A percentile compares a stretch with the other conserved stretches of the same genome.
These are phyloP conservation scores for Psilocybe cubensis DNA, from an alignment of 768 basidiomycete genomes.

Conservation along the genomic window DNA sequence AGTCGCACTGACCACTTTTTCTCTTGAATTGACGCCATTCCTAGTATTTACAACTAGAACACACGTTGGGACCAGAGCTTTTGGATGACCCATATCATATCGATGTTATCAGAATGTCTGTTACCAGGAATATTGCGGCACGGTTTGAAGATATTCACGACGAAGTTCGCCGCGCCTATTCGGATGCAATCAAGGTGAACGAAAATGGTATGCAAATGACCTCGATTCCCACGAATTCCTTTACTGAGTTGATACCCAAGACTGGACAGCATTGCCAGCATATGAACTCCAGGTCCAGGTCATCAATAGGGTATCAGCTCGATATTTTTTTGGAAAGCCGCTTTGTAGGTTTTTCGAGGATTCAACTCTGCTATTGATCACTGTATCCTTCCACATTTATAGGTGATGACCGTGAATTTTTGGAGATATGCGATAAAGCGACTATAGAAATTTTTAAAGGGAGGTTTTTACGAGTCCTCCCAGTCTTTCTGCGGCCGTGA, in stretches of 20 bases:
- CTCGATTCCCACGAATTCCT: background rate
- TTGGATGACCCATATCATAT: slow-evolving; percentile 32
- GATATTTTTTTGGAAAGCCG: slow-evolving; percentile 16
- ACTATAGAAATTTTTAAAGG: slow-evolving; percentile 21
- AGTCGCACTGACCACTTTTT: background rate
- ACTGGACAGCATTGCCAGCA: slow-evolving; percentile 17
- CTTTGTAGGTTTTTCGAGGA: slow-evolving; percentile 19
- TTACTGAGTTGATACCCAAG: background rate
- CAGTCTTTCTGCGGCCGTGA: slow-evolving; percentile 27
- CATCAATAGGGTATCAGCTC: background rate
- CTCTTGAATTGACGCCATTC: background rate
- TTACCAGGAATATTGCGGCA: slow-evolving; percentile 34
- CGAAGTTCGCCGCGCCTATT: slow-evolving; percentile 25
- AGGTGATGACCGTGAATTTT: slow-evolving; percentile 26
- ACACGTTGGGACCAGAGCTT: slow-evolving; percentile 32
- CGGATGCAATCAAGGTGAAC: slow-evolving; percentile 14
- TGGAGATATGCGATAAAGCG: slow-evolving; percentile 14
- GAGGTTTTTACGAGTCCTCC: slow-evolving; percentile 23
- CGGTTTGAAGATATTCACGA: slow-evolving; percentile 28
- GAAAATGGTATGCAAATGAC: slow-evolving; percentile 1
- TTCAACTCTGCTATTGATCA: background rate
- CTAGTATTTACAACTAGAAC: slow-evolving; percentile 35
- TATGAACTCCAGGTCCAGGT: background rate
- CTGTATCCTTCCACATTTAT: background rate
- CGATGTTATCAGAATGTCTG: slow-evolving; percentile 29